phyloP scores from a whole-genome alignment of 2,329 filamentous ascomycete genomes.

The Dichotomopilus funicola region DNA sequence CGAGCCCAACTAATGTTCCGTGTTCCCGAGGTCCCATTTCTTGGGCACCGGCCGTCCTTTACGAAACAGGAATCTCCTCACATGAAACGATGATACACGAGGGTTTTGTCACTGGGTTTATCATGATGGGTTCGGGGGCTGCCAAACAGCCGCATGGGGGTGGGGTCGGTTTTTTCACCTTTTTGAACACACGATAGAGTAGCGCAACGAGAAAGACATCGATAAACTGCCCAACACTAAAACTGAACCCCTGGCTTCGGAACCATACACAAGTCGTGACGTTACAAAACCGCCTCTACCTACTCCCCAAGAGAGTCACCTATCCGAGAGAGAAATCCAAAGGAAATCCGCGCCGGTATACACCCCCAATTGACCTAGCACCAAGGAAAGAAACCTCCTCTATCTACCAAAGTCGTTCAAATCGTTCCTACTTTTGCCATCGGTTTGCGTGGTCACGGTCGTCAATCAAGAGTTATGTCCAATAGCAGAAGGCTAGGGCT shows the following conservation, averaged over 20 bases:
- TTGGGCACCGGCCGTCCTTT: no score
- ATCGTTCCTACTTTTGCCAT: constrained; percentile 16
- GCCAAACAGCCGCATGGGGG: no score
- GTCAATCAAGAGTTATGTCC: constrained; percentile 23
- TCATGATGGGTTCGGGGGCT: no score
- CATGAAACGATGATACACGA: no score
- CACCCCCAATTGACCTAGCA: constrained; percentile 6
- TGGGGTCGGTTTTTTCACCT: no score
- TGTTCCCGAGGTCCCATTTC: no score
- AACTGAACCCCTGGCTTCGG: background rate
- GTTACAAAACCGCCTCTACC: background rate
- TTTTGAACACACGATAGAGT: no score
- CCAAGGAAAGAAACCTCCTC: constrained; percentile 10
- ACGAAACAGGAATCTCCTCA: no score
- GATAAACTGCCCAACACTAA: no score
- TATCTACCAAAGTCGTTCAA: constrained; percentile 13
- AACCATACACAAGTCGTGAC: background rate
- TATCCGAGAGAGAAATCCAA: constrained; percentile 5
- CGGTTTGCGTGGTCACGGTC: constrained; percentile 15
- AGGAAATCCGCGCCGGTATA: constrained; percentile 15
- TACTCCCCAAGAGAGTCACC: constrained; percentile 8
- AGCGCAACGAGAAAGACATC: no score
- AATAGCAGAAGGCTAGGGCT: constrained; percentile 21
- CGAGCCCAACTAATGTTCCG: no score
- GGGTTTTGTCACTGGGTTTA: no score